Evolutionary conservation across 108 stramenopile species (phyloP).

Genomic region (Ochromonas danica): DNA sequence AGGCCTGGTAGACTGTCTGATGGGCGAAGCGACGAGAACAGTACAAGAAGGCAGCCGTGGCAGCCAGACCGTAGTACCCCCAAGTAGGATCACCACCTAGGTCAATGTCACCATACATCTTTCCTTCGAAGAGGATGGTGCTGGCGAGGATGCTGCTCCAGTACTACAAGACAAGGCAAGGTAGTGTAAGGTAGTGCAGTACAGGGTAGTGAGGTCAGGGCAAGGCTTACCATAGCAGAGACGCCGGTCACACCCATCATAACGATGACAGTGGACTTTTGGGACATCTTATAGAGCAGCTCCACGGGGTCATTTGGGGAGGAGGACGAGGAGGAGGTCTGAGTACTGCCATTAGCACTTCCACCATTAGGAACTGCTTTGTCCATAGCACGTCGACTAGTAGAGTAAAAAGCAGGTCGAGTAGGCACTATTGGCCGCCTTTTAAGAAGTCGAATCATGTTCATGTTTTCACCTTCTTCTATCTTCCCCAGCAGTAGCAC

Average conservation of each 20-base stretch:
- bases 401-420: no score
- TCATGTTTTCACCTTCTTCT: no score
- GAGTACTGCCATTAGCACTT: no score
- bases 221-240: neutral
- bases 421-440: no score
- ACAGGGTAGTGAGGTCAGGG: neutral
- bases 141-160: neutral
- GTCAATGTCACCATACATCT: neutral
- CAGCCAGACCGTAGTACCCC: neutral
- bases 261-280: neutral
- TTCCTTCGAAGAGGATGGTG: neutral
- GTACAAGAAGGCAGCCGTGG: neutral
- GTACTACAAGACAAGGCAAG: neutral
- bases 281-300: neutral
- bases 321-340: no score
- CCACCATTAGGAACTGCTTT: no score
- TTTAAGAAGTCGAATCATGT: no score
- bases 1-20: neutral
- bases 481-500: no score
- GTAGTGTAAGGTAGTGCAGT: neutral
- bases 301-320: no score
- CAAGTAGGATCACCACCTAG: conserved; percentile 10
- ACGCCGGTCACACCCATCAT: neutral
- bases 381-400: no score
- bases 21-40: neutral